Evolutionary conservation across 768 basidiomycete genomes (phyloP), one percentile per base, ranked within the genome.

Genomic region (Trametes maxima): DNA sequence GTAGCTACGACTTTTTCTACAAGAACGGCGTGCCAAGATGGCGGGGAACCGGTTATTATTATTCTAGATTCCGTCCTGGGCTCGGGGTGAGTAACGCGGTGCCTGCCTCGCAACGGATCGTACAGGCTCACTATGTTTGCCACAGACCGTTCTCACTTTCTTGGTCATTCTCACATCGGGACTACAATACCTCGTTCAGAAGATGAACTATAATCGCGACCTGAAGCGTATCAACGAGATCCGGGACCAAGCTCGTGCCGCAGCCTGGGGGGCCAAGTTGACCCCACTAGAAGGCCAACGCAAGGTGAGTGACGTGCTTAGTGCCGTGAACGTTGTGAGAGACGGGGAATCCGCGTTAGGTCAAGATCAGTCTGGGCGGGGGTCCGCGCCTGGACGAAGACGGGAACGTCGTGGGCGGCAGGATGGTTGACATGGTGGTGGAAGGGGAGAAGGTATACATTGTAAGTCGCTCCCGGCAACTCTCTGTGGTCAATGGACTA

Each of bases 11-110:
- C 73, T 92, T 92, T 74, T 99, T 98, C 82, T 92, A 91, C 80
- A 95, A 96, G 76, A 98, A 98, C 64, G 96, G 96, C 21, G 94
- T 99, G 3, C 96, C 96, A 0, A 91, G 83, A 72, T 99, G 96
- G 96, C 82, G 95, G 65, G 96, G 95, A 16, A 94, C 92, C 35
- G 92, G 94, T 45, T 98, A 98, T 76, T 98, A 98, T 74, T 99
- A 98, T 74, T 86, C 92, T 33, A 87, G 97, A 54, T 99, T 91
- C 81, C 84, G 96, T 33, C 96, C 96, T n/a, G 94, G 95, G 24
- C 80, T 98, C 62, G 85, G 85, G 61, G 90, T 90, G 68, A 64
- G 84, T 72, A n/a, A 2, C n/a, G 54, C 46, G 36, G 21, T n/a
- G 37, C 35, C 17, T 33, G 21, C 40, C 25, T 12, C 17, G 10